Evolutionary conservation across 2,329 filamentous ascomycete species (phyloP).

Genomic region (Claviceps sp.): DNA sequence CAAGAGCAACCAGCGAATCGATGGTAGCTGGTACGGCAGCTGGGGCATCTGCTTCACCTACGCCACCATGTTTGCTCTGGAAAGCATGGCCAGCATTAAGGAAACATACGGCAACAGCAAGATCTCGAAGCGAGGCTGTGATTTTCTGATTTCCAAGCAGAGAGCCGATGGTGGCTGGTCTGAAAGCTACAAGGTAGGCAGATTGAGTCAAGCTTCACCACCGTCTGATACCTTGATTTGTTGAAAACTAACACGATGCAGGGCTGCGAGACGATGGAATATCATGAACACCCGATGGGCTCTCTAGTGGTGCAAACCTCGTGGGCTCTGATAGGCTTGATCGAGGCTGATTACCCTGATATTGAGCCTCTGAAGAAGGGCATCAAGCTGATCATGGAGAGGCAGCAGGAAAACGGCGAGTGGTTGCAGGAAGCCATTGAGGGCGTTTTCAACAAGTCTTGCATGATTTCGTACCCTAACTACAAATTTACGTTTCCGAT

Average conservation of each 20-base stretch:
- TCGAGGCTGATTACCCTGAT: slow-evolving; percentile 74
- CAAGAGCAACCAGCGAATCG: slow-evolving; percentile 57
- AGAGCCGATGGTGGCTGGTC: slow-evolving; percentile 90
- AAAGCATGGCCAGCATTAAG: slow-evolving; percentile 68
- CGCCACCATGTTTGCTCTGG: slow-evolving; percentile 88
- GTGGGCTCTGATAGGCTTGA: slow-evolving; percentile 71
- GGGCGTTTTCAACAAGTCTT: slow-evolving; percentile 97
- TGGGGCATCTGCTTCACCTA: slow-evolving; percentile 99
- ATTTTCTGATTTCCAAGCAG: slow-evolving; percentile 77
- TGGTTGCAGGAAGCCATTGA: slow-evolving; percentile 95
- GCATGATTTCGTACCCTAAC: slow-evolving; percentile 98
- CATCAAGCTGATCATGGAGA: slow-evolving; percentile 66
- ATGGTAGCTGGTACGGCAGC: slow-evolving; percentile 95
- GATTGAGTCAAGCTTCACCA: not conserved
- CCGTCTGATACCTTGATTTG: no score
- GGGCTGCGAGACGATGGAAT: slow-evolving; percentile 65
- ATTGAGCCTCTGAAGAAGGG: slow-evolving; percentile 58
- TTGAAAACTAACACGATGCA: slow-evolving; percentile 18
- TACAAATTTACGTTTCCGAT: slow-evolving; percentile 97
- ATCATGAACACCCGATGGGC: slow-evolving; percentile 57
- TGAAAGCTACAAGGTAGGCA: slow-evolving; percentile 63
- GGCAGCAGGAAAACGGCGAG: slow-evolving; percentile 80
- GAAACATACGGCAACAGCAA: slow-evolving; percentile 67
- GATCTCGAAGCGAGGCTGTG: slow-evolving; percentile 59
- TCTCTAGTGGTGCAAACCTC: slow-evolving; percentile 91